Base-by-base conservation (phyloP, 2,329 filamentous ascomycete species). In the Cladobotryum mycophilum region DNA sequence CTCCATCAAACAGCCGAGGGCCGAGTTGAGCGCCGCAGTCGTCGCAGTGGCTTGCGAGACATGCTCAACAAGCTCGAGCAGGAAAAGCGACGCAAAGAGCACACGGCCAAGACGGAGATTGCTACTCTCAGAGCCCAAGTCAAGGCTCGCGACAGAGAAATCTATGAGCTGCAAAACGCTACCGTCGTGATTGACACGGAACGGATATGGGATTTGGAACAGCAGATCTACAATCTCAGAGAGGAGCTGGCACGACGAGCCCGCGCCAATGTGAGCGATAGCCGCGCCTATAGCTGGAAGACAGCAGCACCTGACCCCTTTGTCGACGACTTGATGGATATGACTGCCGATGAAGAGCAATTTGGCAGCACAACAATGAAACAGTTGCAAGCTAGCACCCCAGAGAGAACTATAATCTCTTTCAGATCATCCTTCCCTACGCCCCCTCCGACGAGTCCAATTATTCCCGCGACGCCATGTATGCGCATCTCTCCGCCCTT, bases 1-100 rank as follows among this genome's bases (percentile, higher is more conserved):
- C 70, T 83, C 3, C 74, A 76, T 8, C 78, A 81, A 50, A 74
- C 81, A 14, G 68, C 80, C 7, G 76, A 81, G 38, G 79, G 77
- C 6, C 75, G 81, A 13, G 70, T 82, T 42, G 76, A 81, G 64
- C 74, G 81, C 5, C 74, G 80, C 15, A 70, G 80, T 36, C 71
- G 77, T 7, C 75, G 81, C 46, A 79, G 77, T 55, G 73, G 77
- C 3, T 60, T 83, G 5, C 81, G 79, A 55, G 79, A 80, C 55
- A 76, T 83, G 64, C 76, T 82, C 66, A 78, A 81, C 60, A 62
- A 64, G 12, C 74, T 81, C 48, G 67, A 74, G 7, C 65, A 67
- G 7, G 75, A 78, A 51, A 77, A 75, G 60, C 70, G 65, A 41
- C 67, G 64, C 14, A 65, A 67, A 40, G 64, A 66, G 0, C 64